Conservation (phyloP, 129 eudicot species). For the Tagetes patula region DNA sequence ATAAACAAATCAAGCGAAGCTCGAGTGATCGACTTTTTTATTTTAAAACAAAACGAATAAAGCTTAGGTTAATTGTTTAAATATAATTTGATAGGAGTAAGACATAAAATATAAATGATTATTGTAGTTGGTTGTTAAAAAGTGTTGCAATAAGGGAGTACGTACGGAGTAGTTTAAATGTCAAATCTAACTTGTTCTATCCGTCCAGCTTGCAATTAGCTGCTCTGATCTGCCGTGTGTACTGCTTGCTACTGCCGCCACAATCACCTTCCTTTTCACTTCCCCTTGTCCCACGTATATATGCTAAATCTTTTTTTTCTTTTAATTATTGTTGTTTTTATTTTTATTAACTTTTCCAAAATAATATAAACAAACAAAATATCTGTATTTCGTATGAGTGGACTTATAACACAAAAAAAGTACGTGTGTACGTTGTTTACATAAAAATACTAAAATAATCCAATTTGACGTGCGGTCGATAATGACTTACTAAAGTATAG, state of each 20-base stretch:
- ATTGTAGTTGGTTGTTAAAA: neutral
- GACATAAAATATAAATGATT: too few relatives aligned
- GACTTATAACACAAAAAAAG: neutral
- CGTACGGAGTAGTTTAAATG: slow-evolving; percentile 5
- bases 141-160: neutral
- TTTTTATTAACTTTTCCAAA: neutral
- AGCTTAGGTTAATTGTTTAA: too few relatives aligned
- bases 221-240: slow-evolving; percentile 29
- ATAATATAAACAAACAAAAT: neutral
- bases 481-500: neutral
- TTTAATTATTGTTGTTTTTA: neutral
- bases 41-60: too few relatives aligned
- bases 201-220: slow-evolving; percentile 36
- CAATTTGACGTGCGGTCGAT: neutral
- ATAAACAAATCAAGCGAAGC: too few relatives aligned
- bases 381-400: neutral
- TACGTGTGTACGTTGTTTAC: neutral
- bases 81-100: too few relatives aligned
- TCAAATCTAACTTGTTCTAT: neutral
- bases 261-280: slow-evolving; percentile 20
- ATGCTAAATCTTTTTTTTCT: neutral
- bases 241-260: slow-evolving; percentile 26
- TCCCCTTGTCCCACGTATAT: slow-evolving; percentile 17
- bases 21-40: too few relatives aligned
- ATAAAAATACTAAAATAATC: neutral